Evolutionary conservation across 495 filamentous ascomycete genomes (phyloP).

Genomic region (Friedmanniomyces simplex): DNA sequence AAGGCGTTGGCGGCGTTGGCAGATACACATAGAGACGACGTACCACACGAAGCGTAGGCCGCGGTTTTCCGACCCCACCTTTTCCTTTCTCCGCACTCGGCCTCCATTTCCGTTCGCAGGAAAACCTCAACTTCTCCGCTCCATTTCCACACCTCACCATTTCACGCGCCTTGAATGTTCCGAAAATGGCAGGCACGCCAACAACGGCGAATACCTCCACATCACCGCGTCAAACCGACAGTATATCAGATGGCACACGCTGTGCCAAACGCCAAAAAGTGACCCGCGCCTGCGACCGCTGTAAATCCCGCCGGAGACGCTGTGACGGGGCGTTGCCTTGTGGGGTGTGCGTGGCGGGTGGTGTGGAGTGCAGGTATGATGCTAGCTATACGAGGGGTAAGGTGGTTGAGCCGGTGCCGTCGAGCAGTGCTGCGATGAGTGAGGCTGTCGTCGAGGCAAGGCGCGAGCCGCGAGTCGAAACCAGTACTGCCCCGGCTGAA

Average conservation of each 20-base stretch:
- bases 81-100: too few species aligned
- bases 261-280: not conserved
- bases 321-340: not conserved
- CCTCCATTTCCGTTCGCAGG: not conserved
- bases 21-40: not conserved
- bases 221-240: not conserved
- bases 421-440: not conserved
- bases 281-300: not conserved
- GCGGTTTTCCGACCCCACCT: too few species aligned
- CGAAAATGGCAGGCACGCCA: not conserved
- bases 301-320: not conserved
- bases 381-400: not conserved
- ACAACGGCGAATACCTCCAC: not conserved
- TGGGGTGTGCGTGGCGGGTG: not conserved
- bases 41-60: too few species aligned
- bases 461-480: too few species aligned
- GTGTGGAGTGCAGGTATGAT: not conserved
- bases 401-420: not conserved
- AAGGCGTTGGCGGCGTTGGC: constrained; percentile 2
- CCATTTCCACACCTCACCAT: not conserved
- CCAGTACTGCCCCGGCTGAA: not conserved
- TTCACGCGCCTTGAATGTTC: not conserved
- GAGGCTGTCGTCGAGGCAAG: not conserved
- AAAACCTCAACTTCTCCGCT: not conserved
- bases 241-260: not conserved